phyloP scores from a whole-genome alignment of 2,329 filamentous ascomycete genomes.

The Cercospora sp. region DNA sequence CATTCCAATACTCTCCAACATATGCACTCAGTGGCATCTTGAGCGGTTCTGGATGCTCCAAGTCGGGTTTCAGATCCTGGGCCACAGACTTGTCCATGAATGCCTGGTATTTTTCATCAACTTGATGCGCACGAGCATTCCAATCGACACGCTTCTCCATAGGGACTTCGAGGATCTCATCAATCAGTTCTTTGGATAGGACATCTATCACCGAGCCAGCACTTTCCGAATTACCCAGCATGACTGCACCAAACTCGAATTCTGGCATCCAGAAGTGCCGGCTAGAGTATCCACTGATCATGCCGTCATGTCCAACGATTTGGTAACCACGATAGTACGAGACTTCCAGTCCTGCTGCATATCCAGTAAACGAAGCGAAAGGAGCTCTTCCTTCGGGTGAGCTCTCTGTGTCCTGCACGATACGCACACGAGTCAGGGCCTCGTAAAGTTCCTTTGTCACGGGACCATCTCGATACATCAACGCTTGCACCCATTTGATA shows the following conservation, averaged over 20 bases:
- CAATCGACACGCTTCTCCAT: background rate
- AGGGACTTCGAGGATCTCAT: slow-evolving; percentile 23
- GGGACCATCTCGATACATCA: slow-evolving; percentile 33
- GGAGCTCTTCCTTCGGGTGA: background rate
- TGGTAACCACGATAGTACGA: background rate
- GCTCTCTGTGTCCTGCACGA: slow-evolving; percentile 23
- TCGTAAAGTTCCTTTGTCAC: slow-evolving; percentile 32
- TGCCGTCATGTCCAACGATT: background rate
- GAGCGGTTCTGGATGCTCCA: background rate
- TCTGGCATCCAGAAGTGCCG: slow-evolving; percentile 22
- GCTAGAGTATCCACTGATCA: background rate
- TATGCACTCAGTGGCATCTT: background rate
- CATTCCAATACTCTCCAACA: background rate
- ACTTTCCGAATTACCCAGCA: slow-evolving; percentile 35
- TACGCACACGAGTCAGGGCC: slow-evolving; percentile 31
- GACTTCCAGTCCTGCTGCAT: background rate
- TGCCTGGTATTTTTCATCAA: background rate
- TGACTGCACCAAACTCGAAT: slow-evolving; percentile 34
- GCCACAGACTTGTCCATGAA: background rate
- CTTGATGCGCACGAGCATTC: background rate
- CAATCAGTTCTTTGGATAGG: slow-evolving; percentile 32
- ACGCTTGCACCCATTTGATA: slow-evolving; percentile 15
- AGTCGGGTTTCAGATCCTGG: background rate
- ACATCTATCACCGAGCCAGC: slow-evolving; percentile 15
- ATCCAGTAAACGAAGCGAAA: background rate